Evolutionary conservation across 148 eudicot species (phyloP), one percentile per base, ranked within the genome.

Genomic region (Diospyros lotus): DNA sequence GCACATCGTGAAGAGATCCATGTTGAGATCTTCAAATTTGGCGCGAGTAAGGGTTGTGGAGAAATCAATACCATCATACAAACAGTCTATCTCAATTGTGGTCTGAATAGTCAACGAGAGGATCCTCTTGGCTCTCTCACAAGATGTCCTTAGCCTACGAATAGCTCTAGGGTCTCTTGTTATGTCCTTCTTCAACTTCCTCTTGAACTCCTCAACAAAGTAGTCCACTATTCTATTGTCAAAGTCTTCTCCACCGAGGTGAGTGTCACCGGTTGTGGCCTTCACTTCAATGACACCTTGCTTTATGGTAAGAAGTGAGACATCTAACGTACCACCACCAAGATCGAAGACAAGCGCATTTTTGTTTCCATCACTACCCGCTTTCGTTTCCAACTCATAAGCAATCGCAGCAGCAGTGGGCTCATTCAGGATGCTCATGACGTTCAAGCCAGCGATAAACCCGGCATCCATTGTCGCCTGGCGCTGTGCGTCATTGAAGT

Each of bases 401-500:
- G 85, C 85, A 43, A 82, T 82, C 53, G 85, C 85, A 4, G 85
- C 85, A 2, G 85, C 85, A 17, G 85, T 82, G 75, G 85, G 85
- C 69, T 82, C 85, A 64, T 82, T 82, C 6, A 82, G 79, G 15
- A 82, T 82, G 58, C 85, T 76, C 18, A 80, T 82, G 68, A 82
- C 85, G 79, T 82, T 82, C 12, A 82, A 72, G 56, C 85, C 85
- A 56, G 85, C 82, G 48, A 82, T 82, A 38, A 82, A 53, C 45
- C 85, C 82, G 48, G 85, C 85, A 79, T 82, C 85, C 80, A 79
- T 82, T 9, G 85, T 82, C 17, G 85, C 85, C 68, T 82, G 85
- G 54, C 85, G 79, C 41, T 82, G 85, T 52, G 85, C 85, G 18
- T 82, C 85, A 68, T 82, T 82, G 40, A 82, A 82, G 76, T 82